Evolutionary conservation across 2,329 filamentous ascomycete species (phyloP).

Genomic region (Penicillium sp.): DNA sequence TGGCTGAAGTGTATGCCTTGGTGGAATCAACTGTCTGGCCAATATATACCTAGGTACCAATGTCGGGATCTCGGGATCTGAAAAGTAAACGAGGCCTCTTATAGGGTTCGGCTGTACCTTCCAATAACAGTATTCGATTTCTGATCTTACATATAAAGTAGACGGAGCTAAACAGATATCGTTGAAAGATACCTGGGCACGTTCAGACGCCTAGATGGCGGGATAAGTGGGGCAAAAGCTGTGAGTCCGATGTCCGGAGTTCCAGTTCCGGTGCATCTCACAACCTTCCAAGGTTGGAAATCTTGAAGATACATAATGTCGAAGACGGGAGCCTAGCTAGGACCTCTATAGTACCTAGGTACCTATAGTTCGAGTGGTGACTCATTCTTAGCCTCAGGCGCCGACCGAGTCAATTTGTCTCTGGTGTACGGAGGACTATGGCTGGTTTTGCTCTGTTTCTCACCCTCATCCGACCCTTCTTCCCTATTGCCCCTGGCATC

Average conservation of each 20-base stretch:
- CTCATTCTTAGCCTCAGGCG: background rate
- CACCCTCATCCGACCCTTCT: no score
- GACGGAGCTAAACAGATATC: background rate
- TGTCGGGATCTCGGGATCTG: slow-evolving; percentile 20
- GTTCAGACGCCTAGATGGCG: background rate
- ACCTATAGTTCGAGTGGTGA: background rate
- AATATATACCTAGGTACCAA: slow-evolving; percentile 13
- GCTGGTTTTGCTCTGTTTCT: background rate
- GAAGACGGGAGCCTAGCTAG: background rate
- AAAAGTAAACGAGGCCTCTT: background rate
- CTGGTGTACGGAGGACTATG: background rate
- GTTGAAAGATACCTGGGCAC: background rate
- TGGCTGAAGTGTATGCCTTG: background rate
- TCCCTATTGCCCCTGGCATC: background rate
- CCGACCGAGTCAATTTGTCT: background rate
- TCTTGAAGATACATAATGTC: background rate
- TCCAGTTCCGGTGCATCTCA: background rate
- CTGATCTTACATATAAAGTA: background rate
- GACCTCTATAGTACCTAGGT: no score
- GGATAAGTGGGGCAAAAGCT: background rate
- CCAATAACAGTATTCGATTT: background rate
- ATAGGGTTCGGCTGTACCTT: slow-evolving; percentile 16
- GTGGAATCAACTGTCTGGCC: background rate
- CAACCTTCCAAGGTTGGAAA: background rate
- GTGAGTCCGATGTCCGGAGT: background rate